Conservation (phyloP, 176 grass and related monocot genomes). For the Musa beccarii region DNA sequence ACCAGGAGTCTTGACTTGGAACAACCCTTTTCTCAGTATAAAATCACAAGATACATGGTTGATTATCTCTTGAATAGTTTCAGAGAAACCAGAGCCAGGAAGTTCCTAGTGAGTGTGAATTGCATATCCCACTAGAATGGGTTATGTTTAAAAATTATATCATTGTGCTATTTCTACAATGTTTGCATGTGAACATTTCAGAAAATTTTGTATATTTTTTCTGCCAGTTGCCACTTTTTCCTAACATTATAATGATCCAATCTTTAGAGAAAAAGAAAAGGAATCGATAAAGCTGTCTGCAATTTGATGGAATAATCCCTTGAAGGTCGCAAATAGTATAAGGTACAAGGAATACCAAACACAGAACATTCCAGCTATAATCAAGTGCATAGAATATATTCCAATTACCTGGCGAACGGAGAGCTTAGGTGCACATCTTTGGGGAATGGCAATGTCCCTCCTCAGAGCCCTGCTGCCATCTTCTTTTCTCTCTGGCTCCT, state of each 20-base stretch:
- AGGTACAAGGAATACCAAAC: neutral
- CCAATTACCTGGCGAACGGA: conserved; percentile 72
- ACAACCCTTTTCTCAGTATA: too few relatives aligned
- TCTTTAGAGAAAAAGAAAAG: conserved; percentile 15
- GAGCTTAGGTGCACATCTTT: conserved; percentile 71
- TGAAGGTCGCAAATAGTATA: neutral
- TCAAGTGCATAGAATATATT: conserved; percentile 10
- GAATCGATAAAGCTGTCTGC: conserved; percentile 6
- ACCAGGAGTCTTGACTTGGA: too few relatives aligned
- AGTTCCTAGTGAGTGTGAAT: too few relatives aligned
- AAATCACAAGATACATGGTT: too few relatives aligned
- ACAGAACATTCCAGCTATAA: conserved; percentile 25
- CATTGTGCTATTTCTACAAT: too few relatives aligned
- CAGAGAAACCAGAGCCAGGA: too few relatives aligned
- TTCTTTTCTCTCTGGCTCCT: conserved; percentile 94
- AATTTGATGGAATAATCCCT: conserved; percentile 32
- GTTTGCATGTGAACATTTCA: too few relatives aligned
- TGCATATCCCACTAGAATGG: too few relatives aligned
- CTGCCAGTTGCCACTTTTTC: neutral
- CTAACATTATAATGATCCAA: neutral
- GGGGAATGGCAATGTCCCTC: conserved; percentile 78
- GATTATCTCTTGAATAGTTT: too few relatives aligned
- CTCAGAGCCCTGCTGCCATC: conserved; percentile 66
- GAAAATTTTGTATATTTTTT: neutral
- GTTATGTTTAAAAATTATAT: too few relatives aligned